Evolutionary conservation across 768 basidiomycete genomes (phyloP).

Genomic region (Russula brevipes): DNA sequence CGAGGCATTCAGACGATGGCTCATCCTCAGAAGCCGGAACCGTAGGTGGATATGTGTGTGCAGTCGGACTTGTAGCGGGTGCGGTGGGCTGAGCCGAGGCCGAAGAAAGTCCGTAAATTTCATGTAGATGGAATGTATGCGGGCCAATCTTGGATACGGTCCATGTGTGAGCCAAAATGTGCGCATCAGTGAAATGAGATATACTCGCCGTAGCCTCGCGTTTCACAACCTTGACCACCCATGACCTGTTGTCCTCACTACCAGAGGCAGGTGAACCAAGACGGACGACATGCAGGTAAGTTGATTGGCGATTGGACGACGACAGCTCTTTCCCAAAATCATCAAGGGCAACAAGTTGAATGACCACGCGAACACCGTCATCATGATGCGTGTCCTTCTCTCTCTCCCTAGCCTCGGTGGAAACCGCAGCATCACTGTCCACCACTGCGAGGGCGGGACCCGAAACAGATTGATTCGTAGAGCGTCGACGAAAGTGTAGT

Average conservation of each 20-base stretch:
- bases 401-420: slow-evolving; percentile 35
- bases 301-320: slow-evolving; percentile 78
- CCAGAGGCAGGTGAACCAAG: slow-evolving; percentile 42
- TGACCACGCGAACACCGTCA: slow-evolving; percentile 71
- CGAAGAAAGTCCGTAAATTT: slow-evolving; percentile 87
- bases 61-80: slow-evolving; percentile 38
- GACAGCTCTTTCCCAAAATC: slow-evolving; percentile 62
- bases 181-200: slow-evolving; percentile 5
- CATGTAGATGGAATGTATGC: slow-evolving; percentile 92
- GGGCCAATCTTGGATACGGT: slow-evolving; percentile 64
- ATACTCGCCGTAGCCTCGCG: slow-evolving; percentile 73
- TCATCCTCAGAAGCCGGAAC: slow-evolving; percentile 49
- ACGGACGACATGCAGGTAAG: slow-evolving; percentile 80
- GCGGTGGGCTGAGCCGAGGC: slow-evolving; percentile 32
- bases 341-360: slow-evolving; percentile 77
- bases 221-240: slow-evolving; percentile 91
- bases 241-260: slow-evolving; percentile 57
- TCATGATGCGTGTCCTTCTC: slow-evolving; percentile 43
- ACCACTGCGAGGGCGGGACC: slow-evolving; percentile 78
- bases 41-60: slow-evolving; percentile 47
- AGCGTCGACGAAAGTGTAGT: slow-evolving; percentile 55
- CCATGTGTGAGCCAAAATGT: neutral
- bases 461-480: slow-evolving; percentile 47
- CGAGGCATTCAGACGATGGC: slow-evolving; percentile 81
- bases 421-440: slow-evolving; percentile 52